Base-by-base conservation (phyloP, 1,284 basidiomycete species). In the Somion occarium region DNA sequence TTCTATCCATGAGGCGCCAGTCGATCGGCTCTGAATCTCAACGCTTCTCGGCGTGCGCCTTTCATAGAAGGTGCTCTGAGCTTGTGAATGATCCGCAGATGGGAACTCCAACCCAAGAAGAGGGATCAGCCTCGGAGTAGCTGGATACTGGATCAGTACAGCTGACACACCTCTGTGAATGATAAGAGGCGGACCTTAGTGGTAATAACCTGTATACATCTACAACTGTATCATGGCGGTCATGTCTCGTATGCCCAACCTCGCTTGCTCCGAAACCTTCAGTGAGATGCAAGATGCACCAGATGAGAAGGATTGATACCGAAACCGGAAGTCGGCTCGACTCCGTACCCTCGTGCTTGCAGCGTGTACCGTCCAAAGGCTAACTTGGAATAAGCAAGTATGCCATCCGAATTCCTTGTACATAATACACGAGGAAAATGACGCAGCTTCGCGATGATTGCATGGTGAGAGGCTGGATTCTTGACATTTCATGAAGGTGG, bases 21-120 rank as follows among this genome's bases (percentile, higher is more conserved):
- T 49, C 26, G 60, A 65, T 65, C 63, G 64, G 61, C 54, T 55
- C 55, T 59, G 52, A 53, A 64, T 64, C 62, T 59, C 47, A 52
- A 53, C 50, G 49, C 44, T 46, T 48, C 49, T 38, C 44, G 47
- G 49, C 45, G 51, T 56, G 55, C 49, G 55, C 47, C 49, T 48
- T 53, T 51, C 55, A 51, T 50, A 49, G 30, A 34, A 34, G 30
- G 30, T 7, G 7, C 15, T 34, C 7, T 7, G 30, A 34, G 30
- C 30, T 50, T 55, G 54, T 51, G 46, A 49, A 38, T 34, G 30
- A 34, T 34, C 30, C 15, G 30, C 7, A 34, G 15, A 15, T 7
- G 30, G 30, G 30, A 34, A 34, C 7, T 7, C 7, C 15, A 15
- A 34, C 7, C 30, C 30, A 34, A 34, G 15, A 7, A 7, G 15